phyloP scores from a whole-genome alignment of 23 red algal genomes.

The Gracilaria caudata region DNA sequence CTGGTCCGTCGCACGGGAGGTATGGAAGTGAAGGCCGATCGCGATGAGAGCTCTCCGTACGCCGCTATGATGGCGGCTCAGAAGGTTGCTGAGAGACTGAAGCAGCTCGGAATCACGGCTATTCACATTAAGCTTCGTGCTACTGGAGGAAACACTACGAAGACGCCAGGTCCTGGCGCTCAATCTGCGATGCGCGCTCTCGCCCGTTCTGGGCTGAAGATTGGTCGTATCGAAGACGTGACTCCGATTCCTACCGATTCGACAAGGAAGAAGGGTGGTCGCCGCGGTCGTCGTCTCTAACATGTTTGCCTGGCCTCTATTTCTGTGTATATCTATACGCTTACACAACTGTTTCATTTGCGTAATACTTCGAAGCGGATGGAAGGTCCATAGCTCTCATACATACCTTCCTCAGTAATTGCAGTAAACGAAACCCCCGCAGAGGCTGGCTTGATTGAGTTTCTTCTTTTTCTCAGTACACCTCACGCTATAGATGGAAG shows the following conservation, averaged over 20 bases:
- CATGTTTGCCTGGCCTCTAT: conserved; percentile 57
- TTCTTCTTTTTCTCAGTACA: not conserved
- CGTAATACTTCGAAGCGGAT: not conserved
- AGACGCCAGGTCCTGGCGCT: conserved; percentile 93
- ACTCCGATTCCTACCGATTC: conserved; percentile 98
- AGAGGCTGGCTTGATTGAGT: conserved; percentile 58
- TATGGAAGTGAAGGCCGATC: conserved; percentile 99
- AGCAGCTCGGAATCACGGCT: conserved; percentile 98
- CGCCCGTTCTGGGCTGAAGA: conserved; percentile 95
- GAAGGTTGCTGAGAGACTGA: conserved; percentile 96
- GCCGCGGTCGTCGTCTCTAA: conserved; percentile 92
- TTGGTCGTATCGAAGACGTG: conserved; percentile 98
- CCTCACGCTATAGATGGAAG: no score
- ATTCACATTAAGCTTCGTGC: conserved; percentile 99
- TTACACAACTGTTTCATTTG: not conserved
- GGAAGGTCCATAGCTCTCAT: not conserved
- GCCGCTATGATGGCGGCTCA: conserved; percentile 99
- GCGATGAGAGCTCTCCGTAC: conserved; percentile 99
- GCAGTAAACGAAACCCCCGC: conserved; percentile 40
- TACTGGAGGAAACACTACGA: conserved; percentile 91
- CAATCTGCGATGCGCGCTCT: conserved; percentile 98
- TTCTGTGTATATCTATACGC: not conserved
- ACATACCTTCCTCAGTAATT: not conserved
- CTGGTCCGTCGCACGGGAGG: conserved; percentile 97
- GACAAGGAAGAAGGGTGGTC: conserved; percentile 97